phyloP scores from a whole-genome alignment of 2,329 filamentous ascomycete genomes.

The Trichoderma arundinaceum region DNA sequence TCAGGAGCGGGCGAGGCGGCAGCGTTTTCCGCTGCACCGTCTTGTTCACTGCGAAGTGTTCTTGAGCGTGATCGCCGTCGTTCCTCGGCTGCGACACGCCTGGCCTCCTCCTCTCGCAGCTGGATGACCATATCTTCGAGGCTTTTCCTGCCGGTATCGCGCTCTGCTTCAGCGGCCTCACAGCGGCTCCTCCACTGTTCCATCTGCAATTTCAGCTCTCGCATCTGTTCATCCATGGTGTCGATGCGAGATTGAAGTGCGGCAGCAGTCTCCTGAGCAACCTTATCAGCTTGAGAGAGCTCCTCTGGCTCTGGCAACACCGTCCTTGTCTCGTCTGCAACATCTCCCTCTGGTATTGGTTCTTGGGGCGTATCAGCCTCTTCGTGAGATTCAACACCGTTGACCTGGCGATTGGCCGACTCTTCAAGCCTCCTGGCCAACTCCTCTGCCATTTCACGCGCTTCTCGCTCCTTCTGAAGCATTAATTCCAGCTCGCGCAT shows the following conservation, averaged over 20 bases:
- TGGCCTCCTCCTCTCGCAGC: conserved; percentile 71
- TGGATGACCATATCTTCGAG: conserved; percentile 87
- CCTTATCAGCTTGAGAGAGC: conserved; percentile 14
- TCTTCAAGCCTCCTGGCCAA: conserved; percentile 73
- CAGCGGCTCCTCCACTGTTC: conserved; percentile 78
- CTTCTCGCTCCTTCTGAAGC: conserved; percentile 78
- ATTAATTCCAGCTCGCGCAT: conserved; percentile 78
- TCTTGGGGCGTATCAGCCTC: conserved; percentile 36
- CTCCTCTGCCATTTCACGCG: conserved; percentile 84
- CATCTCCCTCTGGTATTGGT: conserved; percentile 26
- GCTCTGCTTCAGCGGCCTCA: conserved; percentile 79
- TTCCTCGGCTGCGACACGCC: conserved; percentile 51
- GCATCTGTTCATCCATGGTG: conserved; percentile 78
- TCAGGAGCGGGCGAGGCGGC: conserved; percentile 36
- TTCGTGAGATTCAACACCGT: conserved; percentile 40
- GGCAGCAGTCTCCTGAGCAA: conserved; percentile 39
- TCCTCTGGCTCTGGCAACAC: neutral
- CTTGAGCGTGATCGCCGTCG: conserved; percentile 49
- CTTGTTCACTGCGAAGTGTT: neutral
- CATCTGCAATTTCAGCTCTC: conserved; percentile 78
- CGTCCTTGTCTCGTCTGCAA: conserved; percentile 4
- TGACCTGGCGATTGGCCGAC: conserved; percentile 47
- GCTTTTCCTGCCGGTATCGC: conserved; percentile 72
- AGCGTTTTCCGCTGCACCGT: conserved; percentile 28
- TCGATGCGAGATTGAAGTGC: conserved; percentile 72